Evolutionary conservation across 805 yeast genomes (phyloP).

Genomic region (Kazachstania viticola): DNA sequence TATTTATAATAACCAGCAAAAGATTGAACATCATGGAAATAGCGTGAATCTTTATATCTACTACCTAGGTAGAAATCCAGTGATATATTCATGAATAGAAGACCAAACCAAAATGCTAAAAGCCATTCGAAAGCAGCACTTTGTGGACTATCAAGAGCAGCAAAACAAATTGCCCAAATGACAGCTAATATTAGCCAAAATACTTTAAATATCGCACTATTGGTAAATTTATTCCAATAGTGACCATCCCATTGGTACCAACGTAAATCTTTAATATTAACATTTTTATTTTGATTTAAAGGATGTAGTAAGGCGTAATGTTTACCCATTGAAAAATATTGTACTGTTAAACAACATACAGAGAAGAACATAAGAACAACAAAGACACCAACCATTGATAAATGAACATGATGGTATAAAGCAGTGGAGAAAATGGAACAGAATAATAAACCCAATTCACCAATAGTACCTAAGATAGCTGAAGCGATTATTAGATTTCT

Average conservation of each 20-base stretch:
- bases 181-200: constrained; percentile 60
- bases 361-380: constrained; percentile 53
- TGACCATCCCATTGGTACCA: constrained; percentile 27
- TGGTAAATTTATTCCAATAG: constrained; percentile 33
- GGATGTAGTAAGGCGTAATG: constrained; percentile 32
- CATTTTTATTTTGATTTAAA: constrained; percentile 8
- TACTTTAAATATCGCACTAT: constrained; percentile 42
- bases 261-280: constrained; percentile 7
- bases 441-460: constrained; percentile 62
- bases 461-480: constrained; percentile 38
- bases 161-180: constrained; percentile 59
- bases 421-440: constrained; percentile 66
- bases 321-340: constrained; percentile 37
- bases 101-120: constrained; percentile 74
- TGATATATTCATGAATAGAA: constrained; percentile 49
- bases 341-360: constrained; percentile 32
- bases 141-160: constrained; percentile 34
- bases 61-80: constrained; percentile 64
- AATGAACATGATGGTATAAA: constrained; percentile 42
- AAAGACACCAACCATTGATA: constrained; percentile 62
- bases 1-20: constrained; percentile 22
- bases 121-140: constrained; percentile 77
- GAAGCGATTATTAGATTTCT: constrained; percentile 31
- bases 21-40: constrained; percentile 20
- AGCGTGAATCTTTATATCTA: constrained; percentile 21